Base-by-base conservation (phyloP, 352 stramenopile species). In the Thalassiosira exigua region DNA sequence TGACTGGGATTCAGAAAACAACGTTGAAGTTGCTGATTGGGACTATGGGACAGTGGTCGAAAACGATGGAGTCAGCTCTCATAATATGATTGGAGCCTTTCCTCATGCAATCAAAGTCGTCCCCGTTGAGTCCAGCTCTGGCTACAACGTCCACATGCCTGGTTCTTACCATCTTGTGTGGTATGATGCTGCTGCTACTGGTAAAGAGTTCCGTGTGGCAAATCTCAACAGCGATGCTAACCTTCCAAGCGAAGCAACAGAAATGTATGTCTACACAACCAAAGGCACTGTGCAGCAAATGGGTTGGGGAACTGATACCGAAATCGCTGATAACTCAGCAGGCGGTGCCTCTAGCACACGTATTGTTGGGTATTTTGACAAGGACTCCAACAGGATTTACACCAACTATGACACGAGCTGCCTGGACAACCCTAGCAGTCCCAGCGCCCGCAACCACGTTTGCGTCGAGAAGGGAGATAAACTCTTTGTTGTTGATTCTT, bases 11-110 rank as follows among this genome's bases (percentile, higher is more conserved):
- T 12, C 65, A n/a, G 66, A 76, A 1, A 89, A 92, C 71, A 93
- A 94, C 41, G 75, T 91, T 12, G 86, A 91, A 42, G 84, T 93
- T 53, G 66, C 90, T 33, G 79, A 92, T 76, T 94, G 89, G 89
- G 89, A 94, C 76, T 73, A 79, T 42, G 87, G 89, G 32, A 39
- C 60, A 2, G 62, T 81, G 9, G 32, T 58, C 7, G 79, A 86
- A 52, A 81, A 72, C 42, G 73, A 79, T 58, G 72, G 67, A 48
- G 36, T 54, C 46, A 61, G 22, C 11, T 66, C 61, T 2, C 65
- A 79, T 53, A 91, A 86, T 21, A 86, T 82, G 72, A 86, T 86
- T 73, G 79, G 74, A 61, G 62, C 62, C 24, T 79, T 83, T 58
- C 77, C 74, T 61, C 77, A 89, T 42, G 70, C 77, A 19, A 79